Conservation (phyloP, 31 red algal species). For the Asparagopsis taxiformis region DNA sequence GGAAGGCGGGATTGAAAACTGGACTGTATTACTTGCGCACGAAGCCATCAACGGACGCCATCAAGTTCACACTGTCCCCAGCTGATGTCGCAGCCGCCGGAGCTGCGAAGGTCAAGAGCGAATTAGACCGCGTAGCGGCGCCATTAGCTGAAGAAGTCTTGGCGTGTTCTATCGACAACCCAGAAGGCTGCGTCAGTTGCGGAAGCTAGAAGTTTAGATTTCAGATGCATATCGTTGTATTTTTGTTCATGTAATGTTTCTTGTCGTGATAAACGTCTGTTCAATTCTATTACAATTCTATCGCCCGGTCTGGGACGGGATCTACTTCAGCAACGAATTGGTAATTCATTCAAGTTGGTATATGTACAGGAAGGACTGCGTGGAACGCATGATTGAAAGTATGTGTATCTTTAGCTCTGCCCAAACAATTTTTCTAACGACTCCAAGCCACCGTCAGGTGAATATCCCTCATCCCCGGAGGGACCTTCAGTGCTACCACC, state of each 20-base stretch:
- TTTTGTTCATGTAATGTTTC: too few relatives aligned
- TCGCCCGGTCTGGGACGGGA: too few relatives aligned
- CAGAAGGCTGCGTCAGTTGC: slow-evolving; percentile 79
- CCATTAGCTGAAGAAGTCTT: slow-evolving; percentile 42
- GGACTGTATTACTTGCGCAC: slow-evolving; percentile 97
- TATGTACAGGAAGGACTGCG: too few relatives aligned
- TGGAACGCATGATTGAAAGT: background rate
- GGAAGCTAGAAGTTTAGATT: slow-evolving; percentile 37
- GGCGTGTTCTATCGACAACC: slow-evolving; percentile 88
- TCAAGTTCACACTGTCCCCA: slow-evolving; percentile 93
- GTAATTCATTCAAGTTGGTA: too few relatives aligned
- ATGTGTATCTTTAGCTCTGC: slow-evolving; percentile 22
- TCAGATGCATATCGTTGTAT: too few relatives aligned
- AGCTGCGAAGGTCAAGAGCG: slow-evolving; percentile 18
- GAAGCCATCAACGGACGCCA: slow-evolving; percentile 89
- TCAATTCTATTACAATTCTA: too few relatives aligned
- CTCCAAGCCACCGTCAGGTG: slow-evolving; percentile 33
- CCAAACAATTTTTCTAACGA: slow-evolving; percentile 62
- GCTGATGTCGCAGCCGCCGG: slow-evolving; percentile 44
- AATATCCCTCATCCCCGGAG: slow-evolving; percentile 2
- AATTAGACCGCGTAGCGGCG: background rate
- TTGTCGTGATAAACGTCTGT: too few relatives aligned
- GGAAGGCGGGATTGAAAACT: slow-evolving; percentile 94
- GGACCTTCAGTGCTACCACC: slow-evolving; percentile 26
- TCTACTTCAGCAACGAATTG: too few relatives aligned